A percentile compares a stretch with the other conserved stretches of the same genome.
Conservation (phyloP, 345 rosid species). For the Fremontodendron californicum region DNA sequence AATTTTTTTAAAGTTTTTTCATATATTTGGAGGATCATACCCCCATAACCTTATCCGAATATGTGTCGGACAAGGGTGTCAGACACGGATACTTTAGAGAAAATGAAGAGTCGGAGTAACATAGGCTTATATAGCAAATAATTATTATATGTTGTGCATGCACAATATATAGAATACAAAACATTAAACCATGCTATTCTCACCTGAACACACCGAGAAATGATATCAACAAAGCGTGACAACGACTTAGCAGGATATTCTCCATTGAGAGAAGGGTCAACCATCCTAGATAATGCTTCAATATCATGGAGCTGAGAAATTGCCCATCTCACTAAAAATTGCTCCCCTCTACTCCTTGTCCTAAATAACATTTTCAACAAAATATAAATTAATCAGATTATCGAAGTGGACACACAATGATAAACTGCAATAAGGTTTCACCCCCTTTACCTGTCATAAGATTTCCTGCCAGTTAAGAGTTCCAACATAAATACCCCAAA, state of each 20-base stretch:
- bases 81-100: no score
- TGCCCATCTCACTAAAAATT: slow-evolving; percentile 94
- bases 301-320: slow-evolving; percentile 91
- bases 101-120: no score
- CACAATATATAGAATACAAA: neutral
- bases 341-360: slow-evolving; percentile 68
- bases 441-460: slow-evolving; percentile 78
- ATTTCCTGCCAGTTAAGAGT: slow-evolving; percentile 85
- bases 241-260: slow-evolving; percentile 80
- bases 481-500: slow-evolving; percentile 97
- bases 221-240: slow-evolving; percentile 87
- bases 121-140: no score
- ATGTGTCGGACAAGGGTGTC: no score
- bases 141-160: no score
- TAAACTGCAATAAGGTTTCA: neutral
- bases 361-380: slow-evolving; percentile 30
- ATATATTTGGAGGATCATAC: no score
- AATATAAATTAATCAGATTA: neutral
- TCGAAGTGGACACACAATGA: neutral
- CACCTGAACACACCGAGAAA: slow-evolving; percentile 91
- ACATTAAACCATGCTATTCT: slow-evolving; percentile 14
- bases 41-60: no score
- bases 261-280: slow-evolving; percentile 77
- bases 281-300: slow-evolving; percentile 83
- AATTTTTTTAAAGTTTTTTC: no score